A percentile compares a stretch with the other conserved stretches of the same genome.
These are phyloP conservation scores for Lasiosphaeria hispida DNA, from an alignment of 495 filamentous ascomycete genomes.

Conservation along the genomic window DNA sequence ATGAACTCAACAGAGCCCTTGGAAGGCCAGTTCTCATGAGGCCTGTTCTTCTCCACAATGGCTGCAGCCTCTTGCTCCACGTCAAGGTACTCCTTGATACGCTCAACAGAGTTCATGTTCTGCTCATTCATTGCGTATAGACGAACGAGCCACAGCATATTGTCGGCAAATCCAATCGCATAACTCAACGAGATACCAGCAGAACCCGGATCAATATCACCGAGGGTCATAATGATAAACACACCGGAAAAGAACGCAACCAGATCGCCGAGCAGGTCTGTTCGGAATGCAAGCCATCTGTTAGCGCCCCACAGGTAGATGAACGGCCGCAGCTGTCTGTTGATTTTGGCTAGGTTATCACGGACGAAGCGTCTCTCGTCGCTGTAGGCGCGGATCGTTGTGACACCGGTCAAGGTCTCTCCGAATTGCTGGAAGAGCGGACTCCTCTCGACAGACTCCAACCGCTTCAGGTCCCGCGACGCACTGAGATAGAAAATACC, in stretches of 20 bases:
- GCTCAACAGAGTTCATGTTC: slow-evolving; percentile 99
- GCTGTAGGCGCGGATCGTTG: slow-evolving; percentile 97
- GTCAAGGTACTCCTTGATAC: slow-evolving; percentile 94
- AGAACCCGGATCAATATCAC: slow-evolving; percentile 85
- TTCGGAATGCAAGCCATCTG: slow-evolving; percentile 91
- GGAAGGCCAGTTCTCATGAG: slow-evolving; percentile 77
- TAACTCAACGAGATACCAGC: slow-evolving; percentile 97
- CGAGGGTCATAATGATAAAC: slow-evolving; percentile 82
- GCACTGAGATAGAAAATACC: slow-evolving; percentile 87
- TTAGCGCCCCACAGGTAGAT: slow-evolving; percentile 98
- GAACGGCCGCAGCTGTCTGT: slow-evolving; percentile 88
- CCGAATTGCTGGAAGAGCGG: slow-evolving; percentile 98
- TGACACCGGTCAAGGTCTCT: slow-evolving; percentile 90
- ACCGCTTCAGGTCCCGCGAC: slow-evolving; percentile 87
- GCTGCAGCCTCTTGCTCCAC: slow-evolving; percentile 88
- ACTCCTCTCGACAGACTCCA: slow-evolving; percentile 92
- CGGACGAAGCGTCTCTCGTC: slow-evolving; percentile 91
- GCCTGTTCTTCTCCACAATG: slow-evolving; percentile 75
- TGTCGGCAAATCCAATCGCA: slow-evolving; percentile 95
- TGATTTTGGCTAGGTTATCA: slow-evolving; percentile 86
- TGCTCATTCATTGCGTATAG: slow-evolving; percentile 96
- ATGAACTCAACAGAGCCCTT: slow-evolving; percentile 83
- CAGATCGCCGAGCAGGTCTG: slow-evolving; percentile 85
- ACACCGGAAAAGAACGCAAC: slow-evolving; percentile 93
- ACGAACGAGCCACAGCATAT: slow-evolving; percentile 93